phyloP scores from a whole-genome alignment of 2,329 filamentous ascomycete species.

The Penicillium paneum region DNA sequence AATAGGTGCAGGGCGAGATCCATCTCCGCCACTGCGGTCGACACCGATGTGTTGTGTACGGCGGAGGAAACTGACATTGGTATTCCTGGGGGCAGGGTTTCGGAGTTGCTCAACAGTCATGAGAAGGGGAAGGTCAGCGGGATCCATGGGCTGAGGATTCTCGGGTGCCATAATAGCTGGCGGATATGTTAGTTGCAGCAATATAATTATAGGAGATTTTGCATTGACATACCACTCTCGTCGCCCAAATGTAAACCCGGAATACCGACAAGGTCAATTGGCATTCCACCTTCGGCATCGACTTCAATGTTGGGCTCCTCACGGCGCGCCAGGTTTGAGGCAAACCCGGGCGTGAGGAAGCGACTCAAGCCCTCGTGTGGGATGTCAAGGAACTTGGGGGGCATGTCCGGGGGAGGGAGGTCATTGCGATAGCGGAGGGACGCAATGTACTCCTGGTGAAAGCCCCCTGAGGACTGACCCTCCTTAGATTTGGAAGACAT shows the following conservation, averaged over 20 bases:
- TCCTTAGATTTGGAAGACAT: constrained; percentile 44
- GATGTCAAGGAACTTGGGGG: constrained; percentile 94
- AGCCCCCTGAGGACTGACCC: constrained; percentile 42
- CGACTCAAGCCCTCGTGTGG: constrained; percentile 88
- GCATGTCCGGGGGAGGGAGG: constrained; percentile 87
- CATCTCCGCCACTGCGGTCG: constrained; percentile 34
- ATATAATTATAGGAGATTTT: not conserved
- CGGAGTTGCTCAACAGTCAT: constrained; percentile 79
- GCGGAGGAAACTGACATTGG: constrained; percentile 87
- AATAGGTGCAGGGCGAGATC: constrained; percentile 26
- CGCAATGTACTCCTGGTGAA: constrained; percentile 95
- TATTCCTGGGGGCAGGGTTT: constrained; percentile 72
- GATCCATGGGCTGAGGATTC: constrained; percentile 68
- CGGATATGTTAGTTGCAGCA: constrained; percentile 15
- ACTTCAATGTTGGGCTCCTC: constrained; percentile 95
- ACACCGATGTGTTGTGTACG: constrained; percentile 84
- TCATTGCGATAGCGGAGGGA: constrained; percentile 94
- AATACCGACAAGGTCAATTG: constrained; percentile 89
- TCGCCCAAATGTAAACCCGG: constrained; percentile 93
- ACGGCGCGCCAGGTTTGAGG: constrained; percentile 81
- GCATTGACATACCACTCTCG: constrained; percentile 68
- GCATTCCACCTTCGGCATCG: constrained; percentile 97
- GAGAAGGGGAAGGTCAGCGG: constrained; percentile 79
- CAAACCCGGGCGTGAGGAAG: constrained; percentile 87
- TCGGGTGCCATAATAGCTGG: constrained; percentile 78